Base-by-base conservation (phyloP, 2,329 filamentous ascomycete genomes). In the Apiospora koreana region DNA sequence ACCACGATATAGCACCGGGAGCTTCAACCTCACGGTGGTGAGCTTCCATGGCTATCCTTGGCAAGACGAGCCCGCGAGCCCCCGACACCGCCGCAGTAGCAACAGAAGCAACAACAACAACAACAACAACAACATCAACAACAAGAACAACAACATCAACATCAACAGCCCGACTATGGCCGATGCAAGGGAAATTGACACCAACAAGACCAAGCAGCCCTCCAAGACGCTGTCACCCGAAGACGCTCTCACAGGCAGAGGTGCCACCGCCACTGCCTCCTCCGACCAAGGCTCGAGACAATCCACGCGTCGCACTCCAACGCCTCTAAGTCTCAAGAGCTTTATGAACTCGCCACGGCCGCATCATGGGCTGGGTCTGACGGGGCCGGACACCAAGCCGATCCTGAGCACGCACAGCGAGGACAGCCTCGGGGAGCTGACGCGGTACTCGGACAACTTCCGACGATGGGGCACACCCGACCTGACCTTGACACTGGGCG, bases 21-120 rank as follows among this genome's bases (percentile, higher is more conserved):
- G 66, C 46, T 68, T 68, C 45, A 68, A 68, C 35, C 66, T 68
- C 9, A 68, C 66, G 7, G 66, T 68, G 45, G 35, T 68, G 9
- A 68, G 66, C 45, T 68, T 48, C 21, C 25, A 68, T 18, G 66
- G 66, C 28, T 68, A 68, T 12, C 45, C 66, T 18, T 68, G 66
- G 66, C 65, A 67, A 35, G 31, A 67, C 35, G n/a, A 62, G 18
- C 54, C 54, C 54, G 54, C 54, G 18, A 62, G 21, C 21, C 54
- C 54, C 18, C 54, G 54, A n/a, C 21, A 62, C 18, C 31, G 54
- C 18, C 54, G 10, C 54, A 35, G 31, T 18, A 38, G 18, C 54
- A 62, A 5, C 48, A 54, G 23, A 12, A 54, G 28, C 25, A 54
- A 28, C 48, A 31, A 31, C 23, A 48, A 45, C 7, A n/a, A 21